phyloP scores from a whole-genome alignment of 805 yeast genomes.

The Pichia californica region DNA sequence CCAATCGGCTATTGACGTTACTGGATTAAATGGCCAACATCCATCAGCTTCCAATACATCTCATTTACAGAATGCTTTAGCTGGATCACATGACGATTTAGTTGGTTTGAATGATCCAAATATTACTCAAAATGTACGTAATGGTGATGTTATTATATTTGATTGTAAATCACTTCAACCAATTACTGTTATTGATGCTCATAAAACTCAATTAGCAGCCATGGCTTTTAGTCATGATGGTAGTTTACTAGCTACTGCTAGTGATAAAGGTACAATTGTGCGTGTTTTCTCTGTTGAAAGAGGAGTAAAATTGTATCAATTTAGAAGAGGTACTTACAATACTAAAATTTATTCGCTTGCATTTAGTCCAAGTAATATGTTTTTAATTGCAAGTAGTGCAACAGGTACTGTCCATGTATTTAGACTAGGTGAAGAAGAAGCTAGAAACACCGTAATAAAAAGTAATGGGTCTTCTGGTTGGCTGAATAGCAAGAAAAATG shows the following conservation, averaged over 20 bases:
- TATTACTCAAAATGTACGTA: conserved; percentile 22
- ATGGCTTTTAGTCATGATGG: conserved; percentile 73
- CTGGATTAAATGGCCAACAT: conserved; percentile 15
- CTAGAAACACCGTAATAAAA: conserved; percentile 25
- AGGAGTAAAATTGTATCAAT: conserved; percentile 67
- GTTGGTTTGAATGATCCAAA: not conserved
- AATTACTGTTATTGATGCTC: conserved; percentile 82
- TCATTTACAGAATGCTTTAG: not conserved
- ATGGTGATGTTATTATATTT: conserved; percentile 78
- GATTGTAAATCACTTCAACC: conserved; percentile 76
- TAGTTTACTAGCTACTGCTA: conserved; percentile 79
- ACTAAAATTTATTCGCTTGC: conserved; percentile 76
- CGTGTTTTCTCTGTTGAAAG: conserved; percentile 74
- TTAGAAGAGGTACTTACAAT: conserved; percentile 85
- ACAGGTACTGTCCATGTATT: conserved; percentile 93
- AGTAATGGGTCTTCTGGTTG: conserved; percentile 11
- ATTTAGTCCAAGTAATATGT: conserved; percentile 69
- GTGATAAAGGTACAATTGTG: conserved; percentile 85
- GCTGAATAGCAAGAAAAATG: conserved; percentile 9
- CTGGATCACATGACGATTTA: conserved; percentile 4
- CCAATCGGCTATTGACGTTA: conserved; percentile 1
- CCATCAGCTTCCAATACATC: not conserved
- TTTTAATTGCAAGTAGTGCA: conserved; percentile 79
- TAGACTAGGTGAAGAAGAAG: conserved; percentile 51
- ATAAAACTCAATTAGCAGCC: conserved; percentile 70